Percentiles rank a stretch among this genome's conserved stretches.
Evolutionary conservation across 805 yeast species (phyloP).

Genomic region (Lipomyces spencermartinsiae): DNA sequence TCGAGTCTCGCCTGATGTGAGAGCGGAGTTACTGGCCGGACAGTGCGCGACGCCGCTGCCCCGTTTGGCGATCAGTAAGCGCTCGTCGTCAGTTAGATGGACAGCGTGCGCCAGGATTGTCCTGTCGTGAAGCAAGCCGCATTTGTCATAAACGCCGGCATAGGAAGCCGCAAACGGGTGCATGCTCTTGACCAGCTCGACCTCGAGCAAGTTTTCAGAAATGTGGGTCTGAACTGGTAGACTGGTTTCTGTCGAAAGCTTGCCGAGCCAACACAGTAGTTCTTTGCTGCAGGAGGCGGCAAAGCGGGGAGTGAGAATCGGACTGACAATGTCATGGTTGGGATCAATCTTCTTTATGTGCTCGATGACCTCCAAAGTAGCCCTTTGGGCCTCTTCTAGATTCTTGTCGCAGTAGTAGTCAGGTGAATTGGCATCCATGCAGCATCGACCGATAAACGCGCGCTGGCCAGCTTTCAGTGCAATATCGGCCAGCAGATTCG

Average conservation of each 20-base stretch:
- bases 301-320: slow-evolving; percentile 90
- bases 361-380: slow-evolving; percentile 63
- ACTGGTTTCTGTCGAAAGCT: slow-evolving; percentile 54
- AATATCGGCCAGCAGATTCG: slow-evolving; percentile 76
- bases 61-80: slow-evolving; percentile 58
- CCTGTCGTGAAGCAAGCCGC: slow-evolving; percentile 62
- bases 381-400: slow-evolving; percentile 57
- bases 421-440: slow-evolving; percentile 88
- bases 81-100: slow-evolving; percentile 72
- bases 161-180: slow-evolving; percentile 76
- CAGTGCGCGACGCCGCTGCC: slow-evolving; percentile 86
- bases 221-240: slow-evolving; percentile 88
- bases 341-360: slow-evolving; percentile 65
- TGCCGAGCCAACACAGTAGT: slow-evolving; percentile 68
- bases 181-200: slow-evolving; percentile 69
- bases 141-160: slow-evolving; percentile 76
- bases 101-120: slow-evolving; percentile 92
- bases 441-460: slow-evolving; percentile 89
- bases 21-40: slow-evolving; percentile 87
- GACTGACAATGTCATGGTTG: slow-evolving; percentile 58
- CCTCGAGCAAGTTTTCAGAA: slow-evolving; percentile 79
- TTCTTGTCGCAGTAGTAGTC: slow-evolving; percentile 67
- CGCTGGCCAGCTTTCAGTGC: slow-evolving; percentile 76
- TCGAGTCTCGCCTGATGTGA: slow-evolving; percentile 90
- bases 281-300: slow-evolving; percentile 83